A percentile compares a stretch with the other conserved stretches of the same genome.
Evolutionary conservation across 2,329 filamentous ascomycete genomes (phyloP).

Genomic region (Aspergillus neoniger): DNA sequence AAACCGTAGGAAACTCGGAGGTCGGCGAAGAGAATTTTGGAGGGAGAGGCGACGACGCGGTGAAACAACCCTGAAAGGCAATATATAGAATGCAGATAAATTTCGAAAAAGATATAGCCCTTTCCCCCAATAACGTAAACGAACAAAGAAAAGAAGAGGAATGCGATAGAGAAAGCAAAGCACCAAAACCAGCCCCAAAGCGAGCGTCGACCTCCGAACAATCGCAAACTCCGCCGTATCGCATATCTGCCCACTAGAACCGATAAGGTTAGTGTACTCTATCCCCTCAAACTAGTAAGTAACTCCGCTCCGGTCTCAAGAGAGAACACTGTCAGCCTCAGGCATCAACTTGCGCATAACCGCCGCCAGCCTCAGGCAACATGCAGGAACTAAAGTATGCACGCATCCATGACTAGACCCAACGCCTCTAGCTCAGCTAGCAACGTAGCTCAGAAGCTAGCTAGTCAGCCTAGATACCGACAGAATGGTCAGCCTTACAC

Average conservation of each 20-base stretch:
- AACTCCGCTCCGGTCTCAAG: not conserved
- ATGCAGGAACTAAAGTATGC: not conserved
- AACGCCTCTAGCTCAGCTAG: not conserved
- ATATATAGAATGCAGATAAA: not conserved
- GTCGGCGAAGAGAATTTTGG: not conserved
- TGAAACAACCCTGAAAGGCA: too few species aligned
- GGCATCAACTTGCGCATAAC: not conserved
- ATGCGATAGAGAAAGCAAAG: not conserved
- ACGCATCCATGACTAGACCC: not conserved
- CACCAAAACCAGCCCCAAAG: not conserved
- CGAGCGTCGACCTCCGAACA: not conserved
- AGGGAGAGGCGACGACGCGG: too few species aligned
- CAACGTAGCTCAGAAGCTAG: not conserved
- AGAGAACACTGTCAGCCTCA: not conserved
- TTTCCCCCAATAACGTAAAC: too few species aligned
- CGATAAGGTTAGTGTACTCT: not conserved
- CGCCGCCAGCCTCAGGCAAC: not conserved
- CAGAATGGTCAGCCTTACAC: not conserved
- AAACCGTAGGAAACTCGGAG: not conserved
- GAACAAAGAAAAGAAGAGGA: not conserved
- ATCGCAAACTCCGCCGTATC: slow-evolving; percentile 1
- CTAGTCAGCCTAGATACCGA: too few species aligned
- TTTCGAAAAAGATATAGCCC: too few species aligned
- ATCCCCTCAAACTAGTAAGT: not conserved
- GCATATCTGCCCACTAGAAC: not conserved